Evolutionary conservation across 148 eudicot genomes (phyloP).

Genomic region (Pharnaceum exiguum): DNA sequence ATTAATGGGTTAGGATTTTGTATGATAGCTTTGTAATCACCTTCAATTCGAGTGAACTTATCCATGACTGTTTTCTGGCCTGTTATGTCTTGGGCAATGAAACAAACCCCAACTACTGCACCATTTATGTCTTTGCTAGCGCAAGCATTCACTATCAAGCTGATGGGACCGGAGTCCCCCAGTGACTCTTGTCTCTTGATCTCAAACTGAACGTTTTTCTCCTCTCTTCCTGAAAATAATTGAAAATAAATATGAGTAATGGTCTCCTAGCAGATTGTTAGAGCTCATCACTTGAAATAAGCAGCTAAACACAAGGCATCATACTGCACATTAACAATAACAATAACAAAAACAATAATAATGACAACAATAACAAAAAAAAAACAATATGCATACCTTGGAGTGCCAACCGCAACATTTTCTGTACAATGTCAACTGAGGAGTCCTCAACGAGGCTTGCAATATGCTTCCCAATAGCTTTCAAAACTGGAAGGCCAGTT

Average conservation of each 20-base stretch:
- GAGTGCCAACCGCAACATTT: conserved; percentile 63
- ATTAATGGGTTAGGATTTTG: conserved; percentile 87
- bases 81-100: conserved; percentile 85
- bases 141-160: conserved; percentile 81
- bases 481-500: conserved; percentile 61
- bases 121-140: conserved; percentile 68
- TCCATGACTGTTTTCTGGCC: conserved; percentile 78
- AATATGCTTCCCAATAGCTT: conserved; percentile 68
- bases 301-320: too few relatives aligned
- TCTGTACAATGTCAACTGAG: conserved; percentile 55
- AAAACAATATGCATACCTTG: conserved; percentile 41
- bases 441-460: conserved; percentile 69
- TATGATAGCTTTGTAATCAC: conserved; percentile 84
- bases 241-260: background rate
- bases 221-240: conserved; percentile 62
- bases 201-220: conserved; percentile 69
- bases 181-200: conserved; percentile 54
- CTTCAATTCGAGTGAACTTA: conserved; percentile 88
- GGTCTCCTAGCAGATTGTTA: too few relatives aligned
- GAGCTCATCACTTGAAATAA: too few relatives aligned
- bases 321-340: too few relatives aligned
- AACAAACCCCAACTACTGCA: conserved; percentile 73
- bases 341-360: background rate
- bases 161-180: conserved; percentile 55
- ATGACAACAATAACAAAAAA: background rate